phyloP scores from a whole-genome alignment of 371 early-diverging fungal species.

The Syncephalastrum sp. region DNA sequence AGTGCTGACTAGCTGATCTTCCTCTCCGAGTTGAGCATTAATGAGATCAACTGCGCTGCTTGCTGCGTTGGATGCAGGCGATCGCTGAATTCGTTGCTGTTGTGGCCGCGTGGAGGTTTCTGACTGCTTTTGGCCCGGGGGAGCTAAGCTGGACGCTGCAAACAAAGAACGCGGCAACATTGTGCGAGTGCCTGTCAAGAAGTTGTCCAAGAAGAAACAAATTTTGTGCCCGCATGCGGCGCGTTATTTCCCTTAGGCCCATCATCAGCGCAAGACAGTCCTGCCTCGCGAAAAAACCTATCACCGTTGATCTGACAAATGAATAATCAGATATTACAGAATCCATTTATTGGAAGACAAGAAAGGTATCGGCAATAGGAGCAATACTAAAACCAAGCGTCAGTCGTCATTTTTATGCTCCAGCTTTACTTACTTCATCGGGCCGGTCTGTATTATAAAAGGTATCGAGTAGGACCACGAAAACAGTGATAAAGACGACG shows the following conservation, averaged over 20 bases:
- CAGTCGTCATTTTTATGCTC: neutral
- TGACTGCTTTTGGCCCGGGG: neutral
- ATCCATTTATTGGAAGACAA: conserved; percentile 15
- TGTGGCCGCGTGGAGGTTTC: neutral
- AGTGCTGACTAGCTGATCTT: neutral
- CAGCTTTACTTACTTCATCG: conserved; percentile 2
- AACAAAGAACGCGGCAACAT: conserved; percentile 29
- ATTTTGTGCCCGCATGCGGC: neutral
- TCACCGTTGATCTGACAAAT: too few relatives aligned
- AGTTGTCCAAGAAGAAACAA: neutral
- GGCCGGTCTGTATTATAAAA: conserved; percentile 15
- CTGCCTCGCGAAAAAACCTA: too few relatives aligned
- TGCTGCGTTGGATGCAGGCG: neutral
- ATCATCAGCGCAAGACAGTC: too few relatives aligned
- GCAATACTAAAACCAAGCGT: conserved; percentile 6
- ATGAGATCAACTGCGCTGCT: too few relatives aligned
- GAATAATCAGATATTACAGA: conserved; percentile 1
- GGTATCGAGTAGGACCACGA: conserved; percentile 1
- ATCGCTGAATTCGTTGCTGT: neutral
- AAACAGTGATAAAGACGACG: neutral
- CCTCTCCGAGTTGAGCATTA: neutral
- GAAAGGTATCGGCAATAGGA: conserved; percentile 13
- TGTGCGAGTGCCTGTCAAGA: conserved; percentile 4
- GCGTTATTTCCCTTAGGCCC: neutral
- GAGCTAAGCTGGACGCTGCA: conserved; percentile 13